Evolutionary conservation across 805 yeast species (phyloP).

Genomic region (Metschnikowia continentalis): DNA sequence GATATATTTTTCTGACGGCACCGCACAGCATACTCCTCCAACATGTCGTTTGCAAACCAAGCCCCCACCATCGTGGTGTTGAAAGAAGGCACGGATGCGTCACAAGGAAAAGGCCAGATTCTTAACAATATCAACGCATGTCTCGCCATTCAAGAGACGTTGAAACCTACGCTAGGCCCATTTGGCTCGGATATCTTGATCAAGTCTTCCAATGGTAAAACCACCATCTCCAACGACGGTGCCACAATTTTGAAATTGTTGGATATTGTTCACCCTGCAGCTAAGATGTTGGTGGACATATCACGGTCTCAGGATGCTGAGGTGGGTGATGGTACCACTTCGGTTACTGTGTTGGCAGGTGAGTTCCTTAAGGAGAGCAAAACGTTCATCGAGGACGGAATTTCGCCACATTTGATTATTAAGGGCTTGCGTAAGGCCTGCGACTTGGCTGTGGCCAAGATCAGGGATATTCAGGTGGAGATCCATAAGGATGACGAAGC

Average conservation of each 20-base stretch:
- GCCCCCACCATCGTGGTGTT: constrained; percentile 98
- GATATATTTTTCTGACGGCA: constrained; percentile 2
- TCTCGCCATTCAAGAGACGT: constrained; percentile 91
- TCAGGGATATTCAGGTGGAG: constrained; percentile 72
- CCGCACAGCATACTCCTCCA: constrained; percentile 7
- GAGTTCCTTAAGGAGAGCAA: constrained; percentile 90
- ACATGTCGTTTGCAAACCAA: constrained; percentile 85
- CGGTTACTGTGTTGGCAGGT: constrained; percentile 91
- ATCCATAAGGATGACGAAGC: constrained; percentile 50
- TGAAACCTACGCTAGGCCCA: constrained; percentile 94
- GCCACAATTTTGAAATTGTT: constrained; percentile 89
- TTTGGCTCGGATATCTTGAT: constrained; percentile 93
- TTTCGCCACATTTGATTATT: constrained; percentile 82
- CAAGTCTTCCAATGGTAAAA: constrained; percentile 75
- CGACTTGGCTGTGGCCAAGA: constrained; percentile 65
- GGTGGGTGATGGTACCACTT: constrained; percentile 98
- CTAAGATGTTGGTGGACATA: constrained; percentile 89
- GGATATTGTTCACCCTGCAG: constrained; percentile 98
- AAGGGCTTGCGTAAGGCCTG: constrained; percentile 87
- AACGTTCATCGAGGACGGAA: constrained; percentile 90
- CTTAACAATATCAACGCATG: constrained; percentile 96
- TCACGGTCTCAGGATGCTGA: constrained; percentile 97
- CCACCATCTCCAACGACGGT: constrained; percentile 97
- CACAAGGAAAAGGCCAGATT: constrained; percentile 96
- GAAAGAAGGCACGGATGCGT: constrained; percentile 95